A percentile compares a stretch with the other conserved stretches of the same genome.
Evolutionary conservation across 1,284 basidiomycete genomes (phyloP).

Genomic region (Trichosporon sp.): DNA sequence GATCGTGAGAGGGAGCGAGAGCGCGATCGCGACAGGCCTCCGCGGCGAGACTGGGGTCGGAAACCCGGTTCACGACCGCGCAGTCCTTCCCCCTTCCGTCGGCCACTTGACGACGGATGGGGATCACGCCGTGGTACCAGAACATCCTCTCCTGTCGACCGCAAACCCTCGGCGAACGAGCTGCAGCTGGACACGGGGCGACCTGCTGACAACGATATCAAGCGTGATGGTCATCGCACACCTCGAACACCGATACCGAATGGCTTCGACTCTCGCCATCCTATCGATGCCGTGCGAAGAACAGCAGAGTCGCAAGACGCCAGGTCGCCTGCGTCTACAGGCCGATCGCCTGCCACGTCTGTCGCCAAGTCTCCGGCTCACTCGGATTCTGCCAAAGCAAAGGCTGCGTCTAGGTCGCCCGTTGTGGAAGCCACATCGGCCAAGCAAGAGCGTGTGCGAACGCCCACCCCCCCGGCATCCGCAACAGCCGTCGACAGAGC

Average conservation of each 20-base stretch:
- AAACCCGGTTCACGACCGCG: constrained; percentile 13
- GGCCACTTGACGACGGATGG: constrained; percentile 8
- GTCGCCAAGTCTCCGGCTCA: neutral
- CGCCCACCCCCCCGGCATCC: neutral
- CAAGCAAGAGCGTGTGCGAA: neutral
- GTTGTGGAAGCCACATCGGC: neutral
- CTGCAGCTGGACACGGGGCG: neutral
- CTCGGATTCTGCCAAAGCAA: neutral
- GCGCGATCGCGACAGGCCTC: constrained; percentile 13
- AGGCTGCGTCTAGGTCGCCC: neutral
- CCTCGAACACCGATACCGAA: neutral
- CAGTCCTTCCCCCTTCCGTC: constrained; percentile 9
- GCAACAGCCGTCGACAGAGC: neutral
- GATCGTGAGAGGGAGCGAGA: constrained; percentile 15
- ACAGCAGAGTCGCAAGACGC: neutral
- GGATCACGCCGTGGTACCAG: neutral
- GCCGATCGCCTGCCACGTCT: neutral
- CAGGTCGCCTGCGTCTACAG: neutral
- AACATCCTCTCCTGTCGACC: neutral
- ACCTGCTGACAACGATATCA: neutral
- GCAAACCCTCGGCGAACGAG: neutral
- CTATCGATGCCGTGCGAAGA: neutral
- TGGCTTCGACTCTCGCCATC: neutral
- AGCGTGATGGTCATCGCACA: neutral
- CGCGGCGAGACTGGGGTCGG: constrained; percentile 13